phyloP scores from a whole-genome alignment of 805 yeast species.

The Schwanniomyces vanrijiae region DNA sequence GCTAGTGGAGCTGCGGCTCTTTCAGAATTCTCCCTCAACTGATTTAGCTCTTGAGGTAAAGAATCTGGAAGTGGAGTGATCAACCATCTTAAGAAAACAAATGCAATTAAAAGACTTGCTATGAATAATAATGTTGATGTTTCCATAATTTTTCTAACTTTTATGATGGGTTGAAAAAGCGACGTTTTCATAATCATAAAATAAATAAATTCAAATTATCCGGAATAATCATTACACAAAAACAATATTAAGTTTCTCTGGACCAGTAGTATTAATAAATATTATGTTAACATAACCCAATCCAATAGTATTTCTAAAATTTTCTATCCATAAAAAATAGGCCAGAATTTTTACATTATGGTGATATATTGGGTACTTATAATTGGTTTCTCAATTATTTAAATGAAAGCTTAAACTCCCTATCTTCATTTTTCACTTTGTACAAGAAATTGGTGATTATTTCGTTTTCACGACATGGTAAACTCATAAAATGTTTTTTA shows the following conservation, averaged over 20 bases:
- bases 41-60: conserved; percentile 12
- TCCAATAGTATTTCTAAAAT: not conserved
- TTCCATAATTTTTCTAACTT: conserved; percentile 39
- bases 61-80: conserved; percentile 56
- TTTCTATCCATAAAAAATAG: too few species aligned
- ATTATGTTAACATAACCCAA: too few species aligned
- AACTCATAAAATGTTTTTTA: conserved; percentile 63
- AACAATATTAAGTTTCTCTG: not conserved
- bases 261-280: too few species aligned
- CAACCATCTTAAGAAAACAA: conserved; percentile 65
- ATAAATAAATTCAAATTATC: not conserved
- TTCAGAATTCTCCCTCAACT: not conserved
- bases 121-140: conserved; percentile 53
- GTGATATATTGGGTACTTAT: not conserved
- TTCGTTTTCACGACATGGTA: conserved; percentile 75
- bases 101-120: conserved; percentile 49
- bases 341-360: not conserved
- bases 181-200: not conserved
- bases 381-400: conserved; percentile 15
- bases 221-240: not conserved
- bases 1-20: conserved; percentile 9
- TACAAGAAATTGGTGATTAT: conserved; percentile 86
- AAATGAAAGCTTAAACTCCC: conserved; percentile 41
- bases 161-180: not conserved
- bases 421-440: conserved; percentile 70